Evolutionary conservation across 805 yeast genomes (phyloP).

Genomic region (Metschnikowia kofuensis): DNA sequence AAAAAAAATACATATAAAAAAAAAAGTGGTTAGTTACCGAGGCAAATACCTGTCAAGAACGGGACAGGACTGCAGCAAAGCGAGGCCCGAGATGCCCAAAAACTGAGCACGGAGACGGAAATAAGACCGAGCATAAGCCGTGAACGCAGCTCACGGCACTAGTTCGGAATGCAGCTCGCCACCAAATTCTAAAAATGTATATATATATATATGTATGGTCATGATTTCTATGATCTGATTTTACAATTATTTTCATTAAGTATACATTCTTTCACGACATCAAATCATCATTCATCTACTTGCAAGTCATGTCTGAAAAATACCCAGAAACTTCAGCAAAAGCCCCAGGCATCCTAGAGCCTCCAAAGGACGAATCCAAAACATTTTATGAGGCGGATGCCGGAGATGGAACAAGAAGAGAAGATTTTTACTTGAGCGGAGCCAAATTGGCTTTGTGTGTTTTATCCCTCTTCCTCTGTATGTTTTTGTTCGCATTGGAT

Average conservation of each 20-base stretch:
- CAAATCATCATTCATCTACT: neutral
- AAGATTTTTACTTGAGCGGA: conserved; percentile 37
- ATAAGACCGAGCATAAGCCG: neutral
- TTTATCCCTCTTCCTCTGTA: conserved; percentile 26
- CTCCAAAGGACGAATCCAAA: conserved; percentile 3
- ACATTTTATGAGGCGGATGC: conserved; percentile 38
- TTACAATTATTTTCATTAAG: too few relatives aligned
- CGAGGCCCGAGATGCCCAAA: neutral
- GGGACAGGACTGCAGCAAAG: neutral
- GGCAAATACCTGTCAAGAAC: neutral
- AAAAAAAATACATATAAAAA: too few relatives aligned
- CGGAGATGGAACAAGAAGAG: conserved; percentile 40
- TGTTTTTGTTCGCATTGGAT: conserved; percentile 37
- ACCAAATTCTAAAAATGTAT: neutral
- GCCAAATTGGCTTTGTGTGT: conserved; percentile 23
- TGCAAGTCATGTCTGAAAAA: neutral
- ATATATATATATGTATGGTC: too few relatives aligned
- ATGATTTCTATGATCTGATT: too few relatives aligned
- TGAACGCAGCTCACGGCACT: neutral
- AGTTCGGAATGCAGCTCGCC: neutral
- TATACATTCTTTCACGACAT: neutral
- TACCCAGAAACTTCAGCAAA: neutral
- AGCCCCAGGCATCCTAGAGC: conserved; percentile 2
- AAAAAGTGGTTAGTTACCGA: neutral
- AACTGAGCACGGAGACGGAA: neutral